Evolutionary conservation across 495 filamentous ascomycete species (phyloP).

Genomic region (Neurospora sublineolata): DNA sequence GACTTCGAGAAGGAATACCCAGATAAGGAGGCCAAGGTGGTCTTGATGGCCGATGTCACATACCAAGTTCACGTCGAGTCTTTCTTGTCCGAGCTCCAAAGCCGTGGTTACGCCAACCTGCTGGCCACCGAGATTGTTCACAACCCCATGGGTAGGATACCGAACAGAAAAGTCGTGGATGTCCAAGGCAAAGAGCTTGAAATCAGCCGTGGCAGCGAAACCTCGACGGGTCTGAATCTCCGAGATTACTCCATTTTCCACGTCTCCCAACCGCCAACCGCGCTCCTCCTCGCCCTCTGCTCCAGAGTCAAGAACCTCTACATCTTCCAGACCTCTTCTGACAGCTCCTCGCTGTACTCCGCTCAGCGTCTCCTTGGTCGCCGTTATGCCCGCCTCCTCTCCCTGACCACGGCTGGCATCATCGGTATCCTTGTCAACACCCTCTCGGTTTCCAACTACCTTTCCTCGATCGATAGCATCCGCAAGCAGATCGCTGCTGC

Average conservation of each 20-base stretch:
- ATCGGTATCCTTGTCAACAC: conserved; percentile 95
- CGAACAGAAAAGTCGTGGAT: conserved; percentile 56
- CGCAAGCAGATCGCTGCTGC: conserved; percentile 56
- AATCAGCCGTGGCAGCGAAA: conserved; percentile 1
- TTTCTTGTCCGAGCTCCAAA: conserved; percentile 37
- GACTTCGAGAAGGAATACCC: conserved; percentile 61
- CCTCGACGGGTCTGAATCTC: conserved; percentile 33
- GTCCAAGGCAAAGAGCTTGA: background rate
- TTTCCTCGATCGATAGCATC: conserved; percentile 64
- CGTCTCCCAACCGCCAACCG: conserved; percentile 71
- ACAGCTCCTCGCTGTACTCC: conserved; percentile 34
- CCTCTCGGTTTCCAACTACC: conserved; percentile 79
- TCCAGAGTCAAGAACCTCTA: conserved; percentile 68
- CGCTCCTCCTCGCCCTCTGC: conserved; percentile 75
- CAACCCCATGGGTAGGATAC: conserved; percentile 67
- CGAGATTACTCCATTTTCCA: conserved; percentile 75
- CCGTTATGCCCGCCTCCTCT: conserved; percentile 76
- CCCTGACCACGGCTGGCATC: conserved; percentile 66
- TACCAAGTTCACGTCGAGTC: conserved; percentile 58
- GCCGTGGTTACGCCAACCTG: conserved; percentile 57
- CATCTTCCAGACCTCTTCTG: conserved; percentile 53
- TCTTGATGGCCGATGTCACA: conserved; percentile 84
- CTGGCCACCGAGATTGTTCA: conserved; percentile 61
- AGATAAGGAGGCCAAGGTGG: conserved; percentile 48
- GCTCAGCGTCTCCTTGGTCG: conserved; percentile 52